Percentiles rank a stretch among this genome's conserved stretches.
Conservation (phyloP, 306 rosid species). For the Lagenaria siceraria region DNA sequence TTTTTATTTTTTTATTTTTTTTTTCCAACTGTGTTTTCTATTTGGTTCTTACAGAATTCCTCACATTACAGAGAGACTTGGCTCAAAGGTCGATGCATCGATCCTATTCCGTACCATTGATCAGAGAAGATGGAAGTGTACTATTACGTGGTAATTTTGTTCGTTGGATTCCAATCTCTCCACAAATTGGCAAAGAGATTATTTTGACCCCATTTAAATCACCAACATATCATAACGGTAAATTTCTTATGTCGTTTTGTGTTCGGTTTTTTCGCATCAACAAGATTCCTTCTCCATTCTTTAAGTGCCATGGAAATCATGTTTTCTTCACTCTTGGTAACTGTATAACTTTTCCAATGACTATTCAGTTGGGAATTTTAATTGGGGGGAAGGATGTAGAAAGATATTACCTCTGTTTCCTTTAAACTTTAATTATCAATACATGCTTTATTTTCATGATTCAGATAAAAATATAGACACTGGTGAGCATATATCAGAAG, state of each 20-base stretch:
- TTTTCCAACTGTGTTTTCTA: not conserved
- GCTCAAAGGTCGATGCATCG: conserved; percentile 25
- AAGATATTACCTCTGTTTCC: not conserved
- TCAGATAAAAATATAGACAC: conserved; percentile 50
- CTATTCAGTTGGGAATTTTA: not conserved
- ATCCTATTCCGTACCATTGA: conserved; percentile 34
- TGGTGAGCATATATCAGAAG: conserved; percentile 61
- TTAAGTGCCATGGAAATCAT: not conserved
- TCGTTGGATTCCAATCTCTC: conserved; percentile 32
- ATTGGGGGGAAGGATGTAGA: not conserved
- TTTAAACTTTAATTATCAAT: not conserved
- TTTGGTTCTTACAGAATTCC: conserved; percentile 7
- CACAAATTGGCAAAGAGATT: conserved; percentile 16
- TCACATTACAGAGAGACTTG: conserved; percentile 38
- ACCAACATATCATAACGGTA: conserved; percentile 20
- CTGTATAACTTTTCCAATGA: not conserved
- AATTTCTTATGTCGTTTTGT: not conserved
- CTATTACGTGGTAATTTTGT: conserved; percentile 10
- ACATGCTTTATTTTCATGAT: conserved; percentile 26
- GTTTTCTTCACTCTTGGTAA: not conserved
- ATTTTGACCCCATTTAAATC: conserved; percentile 9
- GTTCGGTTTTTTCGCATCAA: not conserved
- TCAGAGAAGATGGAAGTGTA: conserved; percentile 27
- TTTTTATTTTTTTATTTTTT: conserved; percentile 1
- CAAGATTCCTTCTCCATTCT: not conserved